A percentile compares a stretch with the other conserved stretches of the same genome.
phyloP scores from a whole-genome alignment of 306 rosid genomes.

The Fragaria vesca region DNA sequence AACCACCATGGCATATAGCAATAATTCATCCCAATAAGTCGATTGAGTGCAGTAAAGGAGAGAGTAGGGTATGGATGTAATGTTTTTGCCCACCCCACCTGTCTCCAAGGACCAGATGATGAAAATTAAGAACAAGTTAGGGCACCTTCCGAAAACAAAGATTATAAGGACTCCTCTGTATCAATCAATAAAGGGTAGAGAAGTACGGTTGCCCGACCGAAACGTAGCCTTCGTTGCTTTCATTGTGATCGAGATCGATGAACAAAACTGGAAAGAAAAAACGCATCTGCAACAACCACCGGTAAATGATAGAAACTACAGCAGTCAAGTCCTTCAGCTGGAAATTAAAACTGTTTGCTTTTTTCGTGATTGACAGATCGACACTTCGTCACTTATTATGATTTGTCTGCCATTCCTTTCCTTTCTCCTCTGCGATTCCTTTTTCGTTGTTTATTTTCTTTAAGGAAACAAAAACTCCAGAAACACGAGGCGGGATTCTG shows the following conservation, averaged over 20 bases:
- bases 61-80: neutral
- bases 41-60: neutral
- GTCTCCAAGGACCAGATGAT: neutral
- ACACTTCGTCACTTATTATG: neutral
- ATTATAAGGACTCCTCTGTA: conserved; percentile 28
- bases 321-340: neutral
- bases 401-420: neutral
- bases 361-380: neutral
- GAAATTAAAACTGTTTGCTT: neutral
- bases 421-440: neutral
- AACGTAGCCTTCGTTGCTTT: neutral
- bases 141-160: conserved; percentile 6
- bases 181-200: conserved; percentile 16
- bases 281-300: neutral
- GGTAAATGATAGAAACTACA: neutral
- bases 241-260: neutral
- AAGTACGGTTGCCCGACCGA: conserved; percentile 29
- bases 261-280: neutral
- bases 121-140: neutral
- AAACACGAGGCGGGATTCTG: conserved; percentile 12
- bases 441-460: neutral
- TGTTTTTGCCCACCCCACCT: neutral
- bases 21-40: neutral
- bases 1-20: neutral
- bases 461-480: neutral